Conservation (phyloP, 371 early-diverging fungal species). For the Entomophthora muscae region DNA sequence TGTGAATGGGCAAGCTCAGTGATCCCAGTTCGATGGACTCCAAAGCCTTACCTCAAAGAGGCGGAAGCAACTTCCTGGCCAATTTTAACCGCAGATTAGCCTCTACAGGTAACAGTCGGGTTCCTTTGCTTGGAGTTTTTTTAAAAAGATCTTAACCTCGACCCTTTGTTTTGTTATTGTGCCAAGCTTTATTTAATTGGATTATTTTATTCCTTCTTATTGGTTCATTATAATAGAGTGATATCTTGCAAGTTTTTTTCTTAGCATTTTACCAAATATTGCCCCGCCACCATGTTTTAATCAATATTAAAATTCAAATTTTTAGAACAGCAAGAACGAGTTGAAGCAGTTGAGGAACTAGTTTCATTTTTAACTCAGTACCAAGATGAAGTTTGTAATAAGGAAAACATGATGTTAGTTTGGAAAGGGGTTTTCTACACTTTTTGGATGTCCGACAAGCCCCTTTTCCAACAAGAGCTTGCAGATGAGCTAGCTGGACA, state of each 20-base stretch:
- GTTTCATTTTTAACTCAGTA: not conserved
- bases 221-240: no score
- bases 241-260: no score
- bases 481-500: conserved; percentile 56
- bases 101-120: not conserved
- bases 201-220: no score
- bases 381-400: not conserved
- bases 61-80: not conserved
- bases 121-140: not conserved
- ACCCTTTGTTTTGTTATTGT: no score
- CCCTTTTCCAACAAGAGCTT: conserved; percentile 71
- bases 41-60: not conserved
- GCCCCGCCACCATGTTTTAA: no score
- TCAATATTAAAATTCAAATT: not conserved
- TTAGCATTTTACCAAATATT: no score
- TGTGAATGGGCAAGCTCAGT: not conserved
- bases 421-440: not conserved
- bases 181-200: no score
- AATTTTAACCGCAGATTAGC: not conserved
- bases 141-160: not conserved
- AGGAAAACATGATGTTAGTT: not conserved
- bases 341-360: not conserved
- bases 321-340: not conserved
- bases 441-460: conserved; percentile 93
- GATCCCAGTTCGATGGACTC: not conserved